Base-by-base conservation (phyloP, 192 early-diverging fungal species). In the Mortierella alpina region DNA sequence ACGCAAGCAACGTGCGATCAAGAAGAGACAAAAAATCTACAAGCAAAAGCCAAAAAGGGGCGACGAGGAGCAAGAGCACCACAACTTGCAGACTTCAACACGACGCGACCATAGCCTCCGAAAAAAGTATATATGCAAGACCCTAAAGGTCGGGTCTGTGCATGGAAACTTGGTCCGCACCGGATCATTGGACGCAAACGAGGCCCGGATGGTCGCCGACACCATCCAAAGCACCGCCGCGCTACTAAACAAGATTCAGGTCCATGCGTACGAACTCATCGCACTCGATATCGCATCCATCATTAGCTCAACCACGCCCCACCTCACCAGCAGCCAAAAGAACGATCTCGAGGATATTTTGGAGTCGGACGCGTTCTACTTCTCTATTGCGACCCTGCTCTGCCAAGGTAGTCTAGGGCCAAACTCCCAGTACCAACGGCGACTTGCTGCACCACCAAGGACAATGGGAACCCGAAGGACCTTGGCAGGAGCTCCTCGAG, bases 251-350 rank as follows among this genome's bases (percentile, higher is more conserved):
- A 55, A 18, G 53, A 55, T 55, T 20, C 53, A 55, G 8, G 22
- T 55, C n/a, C 53, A 55, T 18, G 22, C 8, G 53, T 55, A 55
- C 53, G 53, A 55, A 18, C n/a, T 20, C 53, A 55, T 55, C 22
- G 53, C 53, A 1, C 53, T 55, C n/a, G 53, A 55, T 55, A 55
- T 55, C 53, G 11, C n/a, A 7, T 20, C 7, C n/a, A 15, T 55
- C 8, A 18, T 55, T 55, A 8, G 14, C 22, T 55, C 53, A 8
- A 2, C 15, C n/a, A 55, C 53, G 22, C 7, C 53, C 1, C 15
- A 15, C 15, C n/a, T 20, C 1, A 20, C 8, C 15, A 20, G 7
- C 15, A 15, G 22, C n/a, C 11, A 20, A 20, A 55, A 55, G 53
- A 20, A 12, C 15, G 53, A 55, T 20, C 15, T 55, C 18, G 14